These are phyloP conservation scores for Postia placenta DNA, from an alignment of 768 basidiomycete species.

Conservation along the genomic window DNA sequence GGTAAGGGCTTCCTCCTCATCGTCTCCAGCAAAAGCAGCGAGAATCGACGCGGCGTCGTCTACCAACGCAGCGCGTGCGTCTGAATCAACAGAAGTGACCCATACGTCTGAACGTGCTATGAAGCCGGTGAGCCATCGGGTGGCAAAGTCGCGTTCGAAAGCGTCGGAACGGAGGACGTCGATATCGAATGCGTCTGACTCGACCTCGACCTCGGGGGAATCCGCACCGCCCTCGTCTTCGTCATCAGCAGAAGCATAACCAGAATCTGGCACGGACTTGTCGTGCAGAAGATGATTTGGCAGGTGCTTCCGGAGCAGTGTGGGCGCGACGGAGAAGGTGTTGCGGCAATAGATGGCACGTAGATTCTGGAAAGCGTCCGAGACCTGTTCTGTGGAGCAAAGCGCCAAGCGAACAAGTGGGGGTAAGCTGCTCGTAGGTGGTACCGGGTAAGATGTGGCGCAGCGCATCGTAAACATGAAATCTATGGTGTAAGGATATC, in stretches of 20 bases:
- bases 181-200: conserved; percentile 25
- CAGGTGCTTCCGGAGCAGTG: conserved; percentile 12
- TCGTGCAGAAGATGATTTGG: conserved; percentile 31
- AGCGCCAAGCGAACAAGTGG: conserved; percentile 39
- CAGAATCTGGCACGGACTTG: conserved; percentile 57
- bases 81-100: conserved; percentile 25
- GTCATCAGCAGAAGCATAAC: conserved; percentile 71
- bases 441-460: too few relatives aligned
- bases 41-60: conserved; percentile 59
- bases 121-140: conserved; percentile 72
- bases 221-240: conserved; percentile 38
- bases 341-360: conserved; percentile 47
- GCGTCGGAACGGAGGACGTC: conserved; percentile 53
- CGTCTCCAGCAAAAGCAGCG: conserved; percentile 39
- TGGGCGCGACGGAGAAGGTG: conserved; percentile 21
- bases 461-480: too few relatives aligned
- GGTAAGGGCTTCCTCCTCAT: conserved; percentile 38
- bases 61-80: conserved; percentile 36
- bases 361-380: conserved; percentile 37
- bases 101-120: conserved; percentile 55
- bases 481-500: too few relatives aligned
- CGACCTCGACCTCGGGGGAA: conserved; percentile 17
- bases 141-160: conserved; percentile 60
- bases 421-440: conserved; percentile 51
- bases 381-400: conserved; percentile 31